phyloP scores from a whole-genome alignment of 257 asterid genomes.

The Petunia axillaris region DNA sequence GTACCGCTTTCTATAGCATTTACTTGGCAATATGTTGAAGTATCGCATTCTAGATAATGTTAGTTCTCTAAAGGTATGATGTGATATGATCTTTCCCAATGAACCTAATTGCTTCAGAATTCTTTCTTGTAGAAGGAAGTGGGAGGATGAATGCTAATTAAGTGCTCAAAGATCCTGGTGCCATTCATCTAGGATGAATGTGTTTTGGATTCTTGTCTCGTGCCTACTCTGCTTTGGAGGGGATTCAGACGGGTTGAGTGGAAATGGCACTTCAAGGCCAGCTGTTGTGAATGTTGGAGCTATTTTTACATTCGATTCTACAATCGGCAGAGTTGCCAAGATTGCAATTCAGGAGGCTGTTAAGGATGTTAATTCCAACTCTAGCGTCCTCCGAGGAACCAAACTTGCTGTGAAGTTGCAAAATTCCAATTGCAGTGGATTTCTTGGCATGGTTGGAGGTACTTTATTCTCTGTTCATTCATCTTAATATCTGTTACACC shows the following conservation, averaged over 20 bases:
- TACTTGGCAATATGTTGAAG: neutral
- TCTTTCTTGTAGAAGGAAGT: slow-evolving; percentile 27
- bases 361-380: slow-evolving; percentile 78
- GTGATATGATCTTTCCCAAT: neutral
- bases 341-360: slow-evolving; percentile 92
- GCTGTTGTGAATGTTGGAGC: slow-evolving; percentile 75
- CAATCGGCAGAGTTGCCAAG: slow-evolving; percentile 86
- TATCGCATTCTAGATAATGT: neutral
- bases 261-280: slow-evolving; percentile 66
- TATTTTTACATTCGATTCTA: slow-evolving; percentile 68
- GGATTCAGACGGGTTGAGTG: slow-evolving; percentile 50
- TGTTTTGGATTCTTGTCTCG: slow-evolving; percentile 41
- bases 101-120: neutral
- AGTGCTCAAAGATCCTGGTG: slow-evolving; percentile 31
- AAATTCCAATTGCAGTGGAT: slow-evolving; percentile 86
- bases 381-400: slow-evolving; percentile 69
- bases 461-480: slow-evolving; percentile 23
- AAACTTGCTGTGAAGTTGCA: slow-evolving; percentile 48
- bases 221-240: slow-evolving; percentile 53
- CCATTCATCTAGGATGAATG: slow-evolving; percentile 47
- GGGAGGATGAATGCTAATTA: slow-evolving; percentile 29
- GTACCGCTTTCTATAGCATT: neutral
- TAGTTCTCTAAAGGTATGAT: neutral
- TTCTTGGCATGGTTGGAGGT: slow-evolving; percentile 92
- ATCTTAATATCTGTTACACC: neutral